phyloP scores from a whole-genome alignment of 2,329 filamentous ascomycete genomes.

The Colletotrichum navitas region DNA sequence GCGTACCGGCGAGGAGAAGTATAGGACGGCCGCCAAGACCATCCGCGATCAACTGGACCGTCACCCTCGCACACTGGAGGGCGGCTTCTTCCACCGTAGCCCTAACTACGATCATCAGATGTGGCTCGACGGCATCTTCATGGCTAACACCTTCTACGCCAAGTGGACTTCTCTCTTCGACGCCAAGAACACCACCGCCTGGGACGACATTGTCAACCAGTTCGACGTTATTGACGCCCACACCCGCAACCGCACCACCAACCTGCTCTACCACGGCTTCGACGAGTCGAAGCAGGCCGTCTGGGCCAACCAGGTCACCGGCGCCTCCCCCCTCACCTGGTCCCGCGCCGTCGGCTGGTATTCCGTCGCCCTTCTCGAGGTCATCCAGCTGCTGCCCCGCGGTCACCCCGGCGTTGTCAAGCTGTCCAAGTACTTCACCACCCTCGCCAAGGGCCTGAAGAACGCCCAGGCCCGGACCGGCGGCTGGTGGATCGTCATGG shows the following conservation, averaged over 20 bases:
- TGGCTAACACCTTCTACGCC: conserved; percentile 61
- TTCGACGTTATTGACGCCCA: conserved; percentile 60
- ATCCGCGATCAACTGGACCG: conserved; percentile 61
- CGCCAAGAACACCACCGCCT: conserved; percentile 55
- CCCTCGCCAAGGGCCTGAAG: conserved; percentile 58
- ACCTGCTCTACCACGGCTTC: conserved; percentile 67
- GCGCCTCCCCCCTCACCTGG: conserved; percentile 67
- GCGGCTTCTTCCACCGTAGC: conserved; percentile 67
- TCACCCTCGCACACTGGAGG: conserved; percentile 62
- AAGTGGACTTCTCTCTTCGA: conserved; percentile 56
- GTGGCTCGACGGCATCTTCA: conserved; percentile 70
- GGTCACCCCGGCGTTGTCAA: conserved; percentile 52
- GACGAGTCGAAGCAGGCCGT: conserved; percentile 61
- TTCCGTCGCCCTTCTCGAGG: conserved; percentile 63
- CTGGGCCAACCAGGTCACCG: conserved; percentile 65
- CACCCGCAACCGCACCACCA: conserved; percentile 54
- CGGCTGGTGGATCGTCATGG: conserved; percentile 72
- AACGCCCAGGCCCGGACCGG: conserved; percentile 57
- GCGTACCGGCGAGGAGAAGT: conserved; percentile 60
- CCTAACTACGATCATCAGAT: conserved; percentile 65
- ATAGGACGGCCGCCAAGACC: conserved; percentile 61
- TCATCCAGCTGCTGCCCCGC: conserved; percentile 60
- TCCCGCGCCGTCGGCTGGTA: conserved; percentile 67
- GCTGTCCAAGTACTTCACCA: conserved; percentile 55
- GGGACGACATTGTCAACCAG: conserved; percentile 60